Conservation (phyloP, 345 rosid genomes). For the Eucalyptus polybractea region DNA sequence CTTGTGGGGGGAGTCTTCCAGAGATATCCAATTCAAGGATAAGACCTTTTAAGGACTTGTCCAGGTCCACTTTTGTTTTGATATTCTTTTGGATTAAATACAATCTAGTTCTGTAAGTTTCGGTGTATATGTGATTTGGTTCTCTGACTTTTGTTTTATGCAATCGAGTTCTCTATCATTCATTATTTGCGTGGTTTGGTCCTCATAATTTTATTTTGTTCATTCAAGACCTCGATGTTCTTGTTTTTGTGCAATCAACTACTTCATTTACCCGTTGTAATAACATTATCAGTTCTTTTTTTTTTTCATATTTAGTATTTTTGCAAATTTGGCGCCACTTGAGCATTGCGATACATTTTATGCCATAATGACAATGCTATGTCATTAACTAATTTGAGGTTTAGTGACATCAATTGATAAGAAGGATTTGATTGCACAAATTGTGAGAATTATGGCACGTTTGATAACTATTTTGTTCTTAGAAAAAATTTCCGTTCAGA, state of each 20-base stretch:
- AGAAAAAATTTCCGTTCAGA: rapidly evolving
- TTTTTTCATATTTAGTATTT: background rate
- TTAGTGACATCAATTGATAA: rapidly evolving
- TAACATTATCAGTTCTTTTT: background rate
- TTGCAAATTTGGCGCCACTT: background rate
- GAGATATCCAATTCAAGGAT: no score
- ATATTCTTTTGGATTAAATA: background rate
- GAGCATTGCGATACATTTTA: background rate
- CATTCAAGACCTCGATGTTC: background rate
- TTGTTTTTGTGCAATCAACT: background rate
- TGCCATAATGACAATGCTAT: background rate
- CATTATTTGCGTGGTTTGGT: background rate
- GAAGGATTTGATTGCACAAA: background rate
- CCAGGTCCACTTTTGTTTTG: background rate
- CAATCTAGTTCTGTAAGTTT: background rate
- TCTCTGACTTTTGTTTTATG: background rate
- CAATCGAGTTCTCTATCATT: background rate
- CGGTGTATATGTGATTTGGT: background rate
- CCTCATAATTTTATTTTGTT: background rate
- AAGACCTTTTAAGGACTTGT: no score
- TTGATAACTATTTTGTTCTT: no score
- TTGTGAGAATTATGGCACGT: rapidly evolving
- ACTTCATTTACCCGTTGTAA: background rate
- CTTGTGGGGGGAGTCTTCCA: no score
- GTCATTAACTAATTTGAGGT: background rate